These are phyloP conservation scores for Pneumocystis oryctolagi DNA, from an alignment of 1,139 yeast species.

Conservation along the genomic window DNA sequence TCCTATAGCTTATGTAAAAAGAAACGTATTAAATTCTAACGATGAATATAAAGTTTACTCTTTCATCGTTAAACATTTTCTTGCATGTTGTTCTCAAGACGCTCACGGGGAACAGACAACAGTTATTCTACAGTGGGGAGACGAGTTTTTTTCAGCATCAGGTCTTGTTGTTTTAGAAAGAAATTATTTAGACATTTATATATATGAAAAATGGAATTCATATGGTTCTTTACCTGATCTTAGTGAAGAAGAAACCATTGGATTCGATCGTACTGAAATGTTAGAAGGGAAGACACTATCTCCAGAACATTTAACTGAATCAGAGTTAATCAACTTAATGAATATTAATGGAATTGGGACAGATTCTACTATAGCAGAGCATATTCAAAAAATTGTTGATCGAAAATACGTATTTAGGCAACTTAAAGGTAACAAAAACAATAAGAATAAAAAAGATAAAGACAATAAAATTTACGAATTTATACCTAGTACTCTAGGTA, in stretches of 20 bases:
- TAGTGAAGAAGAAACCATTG: slow-evolving; percentile 39
- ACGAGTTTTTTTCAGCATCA: slow-evolving; percentile 50
- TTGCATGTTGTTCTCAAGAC: slow-evolving; percentile 86
- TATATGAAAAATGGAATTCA: slow-evolving; percentile 65
- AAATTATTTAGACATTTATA: slow-evolving; percentile 68
- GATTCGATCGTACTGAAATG: slow-evolving; percentile 41
- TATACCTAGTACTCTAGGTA: slow-evolving; percentile 71
- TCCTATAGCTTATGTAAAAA: slow-evolving; percentile 40
- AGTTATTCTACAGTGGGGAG: slow-evolving; percentile 59
- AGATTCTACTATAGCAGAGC: slow-evolving; percentile 98
- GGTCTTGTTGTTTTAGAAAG: slow-evolving; percentile 60
- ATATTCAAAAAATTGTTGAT: slow-evolving; percentile 60
- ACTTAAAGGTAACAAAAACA: slow-evolving; percentile 7
- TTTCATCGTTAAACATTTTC: slow-evolving; percentile 67
- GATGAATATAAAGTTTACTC: slow-evolving; percentile 64
- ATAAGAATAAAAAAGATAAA: neutral
- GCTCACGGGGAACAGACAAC: slow-evolving; percentile 64
- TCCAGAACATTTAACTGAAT: slow-evolving; percentile 74
- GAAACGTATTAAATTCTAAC: slow-evolving; percentile 30
- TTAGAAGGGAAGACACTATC: slow-evolving; percentile 65
- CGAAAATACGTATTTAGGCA: slow-evolving; percentile 52
- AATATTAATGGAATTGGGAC: slow-evolving; percentile 97
- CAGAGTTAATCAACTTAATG: slow-evolving; percentile 85
- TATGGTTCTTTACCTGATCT: slow-evolving; percentile 53
- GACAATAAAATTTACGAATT: slow-evolving; percentile 23